Conservation (phyloP, 2,329 filamentous ascomycete species). For the Alternaria brassicicola region DNA sequence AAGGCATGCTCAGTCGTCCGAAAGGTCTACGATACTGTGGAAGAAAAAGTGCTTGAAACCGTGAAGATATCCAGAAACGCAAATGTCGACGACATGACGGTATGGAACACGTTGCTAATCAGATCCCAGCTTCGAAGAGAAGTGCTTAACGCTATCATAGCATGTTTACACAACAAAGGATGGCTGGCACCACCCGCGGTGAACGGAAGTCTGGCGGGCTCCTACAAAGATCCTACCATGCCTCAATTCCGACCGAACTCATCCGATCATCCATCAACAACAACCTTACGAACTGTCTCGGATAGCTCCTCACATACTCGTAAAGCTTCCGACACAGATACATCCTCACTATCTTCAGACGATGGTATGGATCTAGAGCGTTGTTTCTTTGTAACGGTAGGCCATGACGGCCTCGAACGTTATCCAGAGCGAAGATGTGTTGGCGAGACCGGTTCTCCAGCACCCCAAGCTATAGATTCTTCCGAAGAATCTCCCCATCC, state of each 20-base stretch:
- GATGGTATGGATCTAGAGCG: background rate
- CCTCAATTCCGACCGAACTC: constrained; percentile 72
- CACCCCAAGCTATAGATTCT: background rate
- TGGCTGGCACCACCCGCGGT: constrained; percentile 21
- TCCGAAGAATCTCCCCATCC: background rate
- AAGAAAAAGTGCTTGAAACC: constrained; percentile 20
- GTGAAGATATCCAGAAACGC: constrained; percentile 16
- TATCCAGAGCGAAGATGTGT: background rate
- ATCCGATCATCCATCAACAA: constrained; percentile 5
- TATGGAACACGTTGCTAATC: constrained; percentile 37
- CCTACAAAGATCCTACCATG: constrained; percentile 64
- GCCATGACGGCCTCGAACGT: constrained; percentile 5
- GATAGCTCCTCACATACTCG: background rate
- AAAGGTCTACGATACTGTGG: constrained; percentile 20
- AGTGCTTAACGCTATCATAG: constrained; percentile 20
- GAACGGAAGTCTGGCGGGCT: background rate
- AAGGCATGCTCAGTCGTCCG: constrained; percentile 13
- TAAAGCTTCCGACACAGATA: constrained; percentile 8
- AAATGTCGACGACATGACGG: constrained; percentile 16
- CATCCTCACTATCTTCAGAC: background rate
- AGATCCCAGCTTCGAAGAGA: constrained; percentile 31
- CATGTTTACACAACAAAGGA: constrained; percentile 16
- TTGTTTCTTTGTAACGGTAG: constrained; percentile 2
- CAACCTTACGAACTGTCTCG: background rate
- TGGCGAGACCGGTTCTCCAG: background rate